Conservation (phyloP, 148 eudicot species). For the Rhododendron griersonianum region DNA sequence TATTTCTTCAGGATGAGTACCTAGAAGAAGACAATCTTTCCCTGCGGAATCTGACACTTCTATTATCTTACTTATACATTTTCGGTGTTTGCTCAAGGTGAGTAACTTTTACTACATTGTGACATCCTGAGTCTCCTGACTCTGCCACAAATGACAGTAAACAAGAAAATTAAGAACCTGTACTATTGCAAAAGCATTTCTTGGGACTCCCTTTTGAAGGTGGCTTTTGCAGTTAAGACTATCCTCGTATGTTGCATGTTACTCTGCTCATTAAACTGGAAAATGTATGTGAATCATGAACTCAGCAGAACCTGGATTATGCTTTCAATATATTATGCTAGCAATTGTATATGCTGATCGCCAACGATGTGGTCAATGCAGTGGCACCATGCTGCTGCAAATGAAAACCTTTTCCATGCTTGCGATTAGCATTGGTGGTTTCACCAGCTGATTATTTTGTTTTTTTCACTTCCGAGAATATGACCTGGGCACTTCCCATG, state of each 20-base stretch:
- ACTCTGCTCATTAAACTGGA: neutral
- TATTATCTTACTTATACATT: slow-evolving; percentile 74
- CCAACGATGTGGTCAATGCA: neutral
- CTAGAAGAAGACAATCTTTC: slow-evolving; percentile 87
- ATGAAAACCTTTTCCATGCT: neutral
- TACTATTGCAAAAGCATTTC: neutral
- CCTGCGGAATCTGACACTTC: slow-evolving; percentile 79
- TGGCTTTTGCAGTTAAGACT: neutral
- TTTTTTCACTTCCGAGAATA: neutral
- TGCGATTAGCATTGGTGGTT: neutral
- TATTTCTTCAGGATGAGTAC: slow-evolving; percentile 63
- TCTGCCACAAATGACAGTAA: neutral
- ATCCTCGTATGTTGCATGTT: neutral
- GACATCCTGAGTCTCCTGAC: neutral
- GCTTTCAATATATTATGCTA: neutral
- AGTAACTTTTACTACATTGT: slow-evolving; percentile 1
- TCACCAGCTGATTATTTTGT: neutral
- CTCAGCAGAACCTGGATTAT: neutral
- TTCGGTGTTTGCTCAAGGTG: slow-evolving; percentile 96
- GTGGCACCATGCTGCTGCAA: neutral
- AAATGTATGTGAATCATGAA: neutral
- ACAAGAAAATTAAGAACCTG: neutral
- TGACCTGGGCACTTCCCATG: slow-evolving; percentile 2
- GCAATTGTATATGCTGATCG: neutral
- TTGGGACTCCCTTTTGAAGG: neutral